Percentiles rank a stretch among this genome's conserved stretches.
Evolutionary conservation across 148 eudicot species (phyloP).

Genomic region (Cornus florida): DNA sequence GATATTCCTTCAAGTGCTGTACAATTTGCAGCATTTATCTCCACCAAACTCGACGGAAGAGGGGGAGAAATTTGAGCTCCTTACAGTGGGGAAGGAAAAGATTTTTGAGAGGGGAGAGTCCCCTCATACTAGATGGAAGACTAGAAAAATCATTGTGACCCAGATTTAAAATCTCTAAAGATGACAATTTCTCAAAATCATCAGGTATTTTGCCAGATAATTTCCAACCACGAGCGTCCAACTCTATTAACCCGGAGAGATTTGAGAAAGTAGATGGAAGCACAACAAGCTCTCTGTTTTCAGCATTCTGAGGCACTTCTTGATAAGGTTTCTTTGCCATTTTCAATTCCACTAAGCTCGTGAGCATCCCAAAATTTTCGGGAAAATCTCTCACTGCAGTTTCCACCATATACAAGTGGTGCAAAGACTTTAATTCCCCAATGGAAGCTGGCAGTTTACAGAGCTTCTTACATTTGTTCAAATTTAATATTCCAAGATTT

Average conservation of each 20-base stretch:
- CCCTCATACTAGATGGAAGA: conserved; percentile 52
- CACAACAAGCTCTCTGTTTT: neutral
- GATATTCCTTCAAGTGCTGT: conserved; percentile 34
- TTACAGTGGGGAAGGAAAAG: conserved; percentile 45
- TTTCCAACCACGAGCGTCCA: conserved; percentile 54
- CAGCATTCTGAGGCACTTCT: conserved; percentile 11
- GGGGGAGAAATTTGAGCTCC: conserved; percentile 45
- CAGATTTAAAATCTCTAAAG: conserved; percentile 43
- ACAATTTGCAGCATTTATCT: conserved; percentile 56
- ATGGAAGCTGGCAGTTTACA: conserved; percentile 38
- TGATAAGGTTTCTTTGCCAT: conserved; percentile 38
- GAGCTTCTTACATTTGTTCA: conserved; percentile 40
- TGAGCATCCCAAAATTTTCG: conserved; percentile 52
- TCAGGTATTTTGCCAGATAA: conserved; percentile 43
- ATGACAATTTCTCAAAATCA: conserved; percentile 42
- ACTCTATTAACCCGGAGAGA: conserved; percentile 40
- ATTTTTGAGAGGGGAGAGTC: conserved; percentile 37
- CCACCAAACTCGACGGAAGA: conserved; percentile 53
- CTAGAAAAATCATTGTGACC: conserved; percentile 47
- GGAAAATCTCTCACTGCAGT: conserved; percentile 49
- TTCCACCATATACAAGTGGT: conserved; percentile 39
- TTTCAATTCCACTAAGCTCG: conserved; percentile 32
- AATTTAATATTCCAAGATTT: conserved; percentile 36
- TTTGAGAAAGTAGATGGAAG: conserved; percentile 51
- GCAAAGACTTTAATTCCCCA: conserved; percentile 39